phyloP scores from a whole-genome alignment of 768 basidiomycete species.

The Leccinum imitatum region DNA sequence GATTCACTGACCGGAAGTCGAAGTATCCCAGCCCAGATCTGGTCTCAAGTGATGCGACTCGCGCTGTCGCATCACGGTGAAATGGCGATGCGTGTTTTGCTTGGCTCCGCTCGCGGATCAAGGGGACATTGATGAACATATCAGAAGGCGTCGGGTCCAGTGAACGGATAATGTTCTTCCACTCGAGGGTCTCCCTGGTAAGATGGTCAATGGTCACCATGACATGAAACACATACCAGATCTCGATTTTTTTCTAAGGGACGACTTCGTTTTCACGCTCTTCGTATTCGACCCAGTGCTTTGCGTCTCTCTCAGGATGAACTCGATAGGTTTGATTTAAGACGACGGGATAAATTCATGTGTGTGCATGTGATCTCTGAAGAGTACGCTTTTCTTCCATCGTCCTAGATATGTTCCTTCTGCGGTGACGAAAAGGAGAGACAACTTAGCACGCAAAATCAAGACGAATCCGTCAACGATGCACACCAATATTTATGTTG shows the following conservation, averaged over 20 bases:
- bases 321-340: not conserved
- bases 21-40: too few species aligned
- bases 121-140: too few species aligned
- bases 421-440: not conserved
- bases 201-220: not conserved
- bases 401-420: too few species aligned
- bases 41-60: not conserved
- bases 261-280: not conserved
- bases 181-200: not conserved
- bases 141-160: not conserved
- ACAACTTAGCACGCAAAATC: not conserved
- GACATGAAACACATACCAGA: not conserved
- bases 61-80: not conserved
- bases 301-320: not conserved
- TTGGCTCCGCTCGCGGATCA: not conserved
- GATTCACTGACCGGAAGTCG: too few species aligned
- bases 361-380: not conserved
- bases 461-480: not conserved
- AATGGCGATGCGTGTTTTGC: not conserved
- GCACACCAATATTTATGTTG: not conserved
- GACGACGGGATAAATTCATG: not conserved
- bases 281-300: not conserved
- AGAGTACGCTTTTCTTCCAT: not conserved
- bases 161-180: not conserved
- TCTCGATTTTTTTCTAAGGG: not conserved